Percentiles rank a stretch among this genome's conserved stretches.
Conservation (phyloP, 108 stramenopile genomes). For the Nitzschia sp. region DNA sequence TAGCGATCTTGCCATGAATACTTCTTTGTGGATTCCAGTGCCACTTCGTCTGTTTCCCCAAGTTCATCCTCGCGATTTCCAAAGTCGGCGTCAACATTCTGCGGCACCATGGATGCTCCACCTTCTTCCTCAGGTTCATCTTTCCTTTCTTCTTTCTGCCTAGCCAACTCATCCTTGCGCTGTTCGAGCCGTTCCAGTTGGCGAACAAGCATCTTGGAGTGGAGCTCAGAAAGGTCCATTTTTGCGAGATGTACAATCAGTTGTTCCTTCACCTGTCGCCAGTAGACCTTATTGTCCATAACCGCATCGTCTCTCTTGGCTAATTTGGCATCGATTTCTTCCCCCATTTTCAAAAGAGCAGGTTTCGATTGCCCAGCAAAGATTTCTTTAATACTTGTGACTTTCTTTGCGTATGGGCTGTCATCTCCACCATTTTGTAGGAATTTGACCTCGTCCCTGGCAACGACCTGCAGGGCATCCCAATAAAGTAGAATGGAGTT, state of each 20-base stretch:
- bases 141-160: slow-evolving; percentile 30
- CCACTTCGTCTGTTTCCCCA: slow-evolving; percentile 73
- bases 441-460: slow-evolving; percentile 68
- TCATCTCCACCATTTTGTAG: slow-evolving; percentile 70
- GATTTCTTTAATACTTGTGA: slow-evolving; percentile 79
- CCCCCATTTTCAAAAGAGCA: slow-evolving; percentile 82
- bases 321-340: slow-evolving; percentile 75
- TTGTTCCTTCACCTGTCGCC: slow-evolving; percentile 83
- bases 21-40: slow-evolving; percentile 26
- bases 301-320: slow-evolving; percentile 39
- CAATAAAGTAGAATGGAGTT: slow-evolving; percentile 71
- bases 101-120: slow-evolving; percentile 46
- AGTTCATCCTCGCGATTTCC: slow-evolving; percentile 90
- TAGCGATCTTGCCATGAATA: slow-evolving; percentile 95
- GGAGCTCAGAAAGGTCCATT: slow-evolving; percentile 78
- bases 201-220: slow-evolving; percentile 90
- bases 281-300: slow-evolving; percentile 83
- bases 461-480: slow-evolving; percentile 73
- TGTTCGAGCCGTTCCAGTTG: slow-evolving; percentile 90
- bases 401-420: slow-evolving; percentile 64
- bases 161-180: slow-evolving; percentile 65
- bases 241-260: slow-evolving; percentile 85
- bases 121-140: slow-evolving; percentile 28
- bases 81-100: slow-evolving; percentile 68
- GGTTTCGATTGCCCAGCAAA: slow-evolving; percentile 75